phyloP scores from a whole-genome alignment of 2,329 filamentous ascomycete species.

The Cladosporium sp. region DNA sequence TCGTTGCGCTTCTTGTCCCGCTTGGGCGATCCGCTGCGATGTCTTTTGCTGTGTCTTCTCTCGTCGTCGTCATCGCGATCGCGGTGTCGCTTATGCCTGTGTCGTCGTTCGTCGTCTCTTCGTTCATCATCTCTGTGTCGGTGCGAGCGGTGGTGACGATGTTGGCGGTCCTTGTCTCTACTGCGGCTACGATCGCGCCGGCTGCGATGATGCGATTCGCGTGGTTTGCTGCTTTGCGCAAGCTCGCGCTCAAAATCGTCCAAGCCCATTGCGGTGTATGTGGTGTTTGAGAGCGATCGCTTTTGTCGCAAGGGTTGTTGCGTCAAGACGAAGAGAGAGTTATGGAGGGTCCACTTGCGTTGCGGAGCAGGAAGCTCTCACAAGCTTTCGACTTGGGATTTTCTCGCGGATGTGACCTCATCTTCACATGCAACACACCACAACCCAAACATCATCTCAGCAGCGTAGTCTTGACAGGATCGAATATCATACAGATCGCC shows the following conservation, averaged over 20 bases:
- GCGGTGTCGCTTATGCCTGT: conserved; percentile 63
- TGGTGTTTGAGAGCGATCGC: neutral
- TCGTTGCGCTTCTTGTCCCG: conserved; percentile 29
- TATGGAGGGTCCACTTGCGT: conserved; percentile 4
- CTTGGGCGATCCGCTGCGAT: conserved; percentile 29
- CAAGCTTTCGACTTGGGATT: conserved; percentile 6
- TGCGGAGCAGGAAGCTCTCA: conserved; percentile 9
- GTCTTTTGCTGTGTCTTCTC: conserved; percentile 23
- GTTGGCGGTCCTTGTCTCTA: conserved; percentile 30
- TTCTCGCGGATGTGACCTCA: conserved; percentile 12
- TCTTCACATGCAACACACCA: conserved; percentile 4
- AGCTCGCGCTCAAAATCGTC: conserved; percentile 77
- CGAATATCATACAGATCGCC: neutral
- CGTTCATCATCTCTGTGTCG: conserved; percentile 36
- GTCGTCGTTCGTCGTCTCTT: conserved; percentile 32
- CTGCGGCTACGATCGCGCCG: conserved; percentile 14
- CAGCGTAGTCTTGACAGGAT: no score
- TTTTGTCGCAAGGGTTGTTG: conserved; percentile 8
- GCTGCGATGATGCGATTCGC: conserved; percentile 30
- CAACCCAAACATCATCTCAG: neutral
- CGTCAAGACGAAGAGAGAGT: neutral
- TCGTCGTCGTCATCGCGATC: conserved; percentile 40
- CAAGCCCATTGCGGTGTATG: conserved; percentile 46
- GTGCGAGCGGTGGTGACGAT: conserved; percentile 41
- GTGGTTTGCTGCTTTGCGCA: conserved; percentile 55